Percentiles rank a stretch among this genome's conserved stretches.
phyloP scores from a whole-genome alignment of 306 rosid species.

The Lotus japonicus region DNA sequence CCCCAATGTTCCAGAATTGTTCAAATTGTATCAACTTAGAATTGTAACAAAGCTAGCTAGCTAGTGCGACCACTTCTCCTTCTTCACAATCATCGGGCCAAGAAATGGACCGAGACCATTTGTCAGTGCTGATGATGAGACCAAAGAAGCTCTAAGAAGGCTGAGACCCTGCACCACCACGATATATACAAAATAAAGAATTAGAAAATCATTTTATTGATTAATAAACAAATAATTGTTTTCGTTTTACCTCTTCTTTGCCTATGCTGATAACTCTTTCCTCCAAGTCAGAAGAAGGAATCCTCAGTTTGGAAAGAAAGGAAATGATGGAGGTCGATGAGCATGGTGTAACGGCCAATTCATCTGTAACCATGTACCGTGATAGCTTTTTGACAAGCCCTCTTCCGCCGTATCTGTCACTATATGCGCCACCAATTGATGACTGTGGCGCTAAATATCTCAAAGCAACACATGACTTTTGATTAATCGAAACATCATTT shows the following conservation, averaged over 20 bases:
- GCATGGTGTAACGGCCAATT: constrained; percentile 6
- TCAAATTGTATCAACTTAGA: too few species aligned
- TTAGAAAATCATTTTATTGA: too few species aligned
- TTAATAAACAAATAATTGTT: too few species aligned
- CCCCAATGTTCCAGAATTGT: too few species aligned
- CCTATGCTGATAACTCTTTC: constrained; percentile 1
- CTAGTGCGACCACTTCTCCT: too few species aligned
- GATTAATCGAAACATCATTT: too few species aligned
- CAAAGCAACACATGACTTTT: background rate
- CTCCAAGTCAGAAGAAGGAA: background rate
- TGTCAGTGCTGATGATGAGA: background rate
- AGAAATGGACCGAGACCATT: background rate
- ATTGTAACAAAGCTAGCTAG: too few species aligned
- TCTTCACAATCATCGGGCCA: too few species aligned
- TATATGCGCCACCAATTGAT: background rate
- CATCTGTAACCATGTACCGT: constrained; percentile 14
- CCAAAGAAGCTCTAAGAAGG: constrained; percentile 4
- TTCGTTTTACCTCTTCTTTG: background rate
- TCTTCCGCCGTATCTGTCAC: background rate
- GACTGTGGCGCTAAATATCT: background rate
- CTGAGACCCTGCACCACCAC: constrained; percentile 14
- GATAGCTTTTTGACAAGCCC: background rate
- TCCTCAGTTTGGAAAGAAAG: background rate
- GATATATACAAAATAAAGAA: too few species aligned
- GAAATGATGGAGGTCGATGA: background rate